These are phyloP conservation scores for Eucalyptus camaldulensis DNA, from an alignment of 345 rosid species.

Conservation along the genomic window DNA sequence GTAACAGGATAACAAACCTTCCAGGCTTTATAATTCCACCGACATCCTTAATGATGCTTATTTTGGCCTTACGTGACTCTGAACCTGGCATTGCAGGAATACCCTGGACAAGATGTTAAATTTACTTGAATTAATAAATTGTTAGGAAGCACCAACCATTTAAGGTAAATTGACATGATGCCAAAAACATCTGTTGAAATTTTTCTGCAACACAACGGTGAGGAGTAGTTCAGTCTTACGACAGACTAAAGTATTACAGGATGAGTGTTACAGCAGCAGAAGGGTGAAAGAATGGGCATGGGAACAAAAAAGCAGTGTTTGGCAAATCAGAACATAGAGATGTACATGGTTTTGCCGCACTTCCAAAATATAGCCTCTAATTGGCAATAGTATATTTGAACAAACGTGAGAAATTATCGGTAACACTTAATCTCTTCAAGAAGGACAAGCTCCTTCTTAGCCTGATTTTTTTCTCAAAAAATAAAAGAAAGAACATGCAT, in stretches of 20 bases:
- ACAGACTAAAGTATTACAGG: not conserved
- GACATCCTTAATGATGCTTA: conserved; percentile 37
- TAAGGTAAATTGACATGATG: not conserved
- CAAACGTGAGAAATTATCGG: not conserved
- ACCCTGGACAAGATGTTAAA: conserved; percentile 15
- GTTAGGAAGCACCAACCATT: not conserved
- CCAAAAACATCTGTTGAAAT: not conserved
- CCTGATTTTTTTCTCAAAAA: not conserved
- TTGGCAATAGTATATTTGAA: not conserved
- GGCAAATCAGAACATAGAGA: not conserved
- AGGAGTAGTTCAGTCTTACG: not conserved
- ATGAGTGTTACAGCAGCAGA: not conserved
- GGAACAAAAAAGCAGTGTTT: not conserved
- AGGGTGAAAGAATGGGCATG: not conserved
- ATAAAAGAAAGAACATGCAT: not conserved
- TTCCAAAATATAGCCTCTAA: not conserved
- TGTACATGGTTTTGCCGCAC: not conserved
- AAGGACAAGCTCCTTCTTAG: not conserved
- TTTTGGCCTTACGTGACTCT: conserved; percentile 25
- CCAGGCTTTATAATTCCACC: conserved; percentile 53
- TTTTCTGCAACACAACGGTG: not conserved
- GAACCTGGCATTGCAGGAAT: conserved; percentile 21
- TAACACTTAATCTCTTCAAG: not conserved
- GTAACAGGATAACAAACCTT: conserved; percentile 19
- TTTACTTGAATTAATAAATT: not conserved